A percentile compares a stretch with the other conserved stretches of the same genome.
phyloP scores from a whole-genome alignment of 2,329 filamentous ascomycete species.

The Cryphonectria naterciae region DNA sequence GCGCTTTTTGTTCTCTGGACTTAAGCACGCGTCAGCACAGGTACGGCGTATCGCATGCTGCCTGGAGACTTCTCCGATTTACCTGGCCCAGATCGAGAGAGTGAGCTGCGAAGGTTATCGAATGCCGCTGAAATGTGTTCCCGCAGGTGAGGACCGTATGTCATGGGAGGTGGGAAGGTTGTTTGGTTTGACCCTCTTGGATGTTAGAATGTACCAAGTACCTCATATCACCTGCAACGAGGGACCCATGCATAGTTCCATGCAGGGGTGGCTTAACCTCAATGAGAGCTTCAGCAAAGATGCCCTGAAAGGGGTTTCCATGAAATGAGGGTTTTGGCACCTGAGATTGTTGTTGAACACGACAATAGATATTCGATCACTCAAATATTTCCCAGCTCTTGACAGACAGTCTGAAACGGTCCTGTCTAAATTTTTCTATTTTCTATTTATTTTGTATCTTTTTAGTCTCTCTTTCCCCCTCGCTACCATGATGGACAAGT shows the following conservation, averaged over 20 bases:
- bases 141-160: no score
- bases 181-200: conserved; percentile 3
- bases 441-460: background rate
- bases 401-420: background rate
- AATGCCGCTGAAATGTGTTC: background rate
- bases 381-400: background rate
- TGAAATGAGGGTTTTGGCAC: background rate
- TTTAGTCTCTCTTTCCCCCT: background rate
- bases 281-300: background rate
- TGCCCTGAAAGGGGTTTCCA: background rate
- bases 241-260: background rate
- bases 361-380: background rate
- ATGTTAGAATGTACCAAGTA: conserved; percentile 1
- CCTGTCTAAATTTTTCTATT: no score
- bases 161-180: conserved; percentile 1
- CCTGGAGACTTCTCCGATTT: background rate
- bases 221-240: background rate
- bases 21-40: conserved; percentile 16
- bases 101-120: background rate
- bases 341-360: background rate
- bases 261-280: background rate
- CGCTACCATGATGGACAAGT: background rate
- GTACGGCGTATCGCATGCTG: background rate
- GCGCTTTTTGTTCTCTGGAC: conserved; percentile 3
- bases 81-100: background rate